phyloP scores from a whole-genome alignment of 2,329 filamentous ascomycete species.

The Aspergillus hiratsukae region DNA sequence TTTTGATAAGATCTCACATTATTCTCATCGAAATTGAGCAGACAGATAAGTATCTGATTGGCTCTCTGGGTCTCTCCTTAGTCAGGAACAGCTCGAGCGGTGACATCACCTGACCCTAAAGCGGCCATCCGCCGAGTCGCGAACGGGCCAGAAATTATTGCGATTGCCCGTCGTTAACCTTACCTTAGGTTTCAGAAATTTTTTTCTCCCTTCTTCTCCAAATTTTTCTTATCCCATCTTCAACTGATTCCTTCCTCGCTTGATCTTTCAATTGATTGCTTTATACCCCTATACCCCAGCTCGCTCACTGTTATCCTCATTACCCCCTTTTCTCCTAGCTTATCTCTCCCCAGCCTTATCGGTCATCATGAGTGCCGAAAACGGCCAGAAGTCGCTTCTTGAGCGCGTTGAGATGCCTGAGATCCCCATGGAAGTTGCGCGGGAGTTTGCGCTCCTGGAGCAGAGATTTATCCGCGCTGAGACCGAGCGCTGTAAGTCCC shows the following conservation, averaged over 20 bases:
- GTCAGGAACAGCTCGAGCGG: conserved; percentile 2
- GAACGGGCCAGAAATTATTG: background rate
- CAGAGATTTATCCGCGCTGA: conserved; percentile 80
- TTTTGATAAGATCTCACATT: background rate
- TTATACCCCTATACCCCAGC: background rate
- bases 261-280: background rate
- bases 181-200: background rate
- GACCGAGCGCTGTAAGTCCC: conserved; percentile 56
- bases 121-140: conserved; percentile 24
- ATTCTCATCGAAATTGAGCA: background rate
- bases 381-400: conserved; percentile 27
- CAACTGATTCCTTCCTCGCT: background rate
- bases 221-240: background rate
- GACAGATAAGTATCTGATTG: background rate
- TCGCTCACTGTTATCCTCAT: background rate
- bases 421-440: conserved; percentile 45
- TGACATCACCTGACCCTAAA: background rate
- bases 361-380: conserved; percentile 15
- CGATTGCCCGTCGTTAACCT: background rate
- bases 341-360: background rate
- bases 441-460: conserved; percentile 71
- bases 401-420: conserved; percentile 31
- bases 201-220: background rate
- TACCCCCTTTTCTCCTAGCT: background rate
- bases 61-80: background rate